Base-by-base conservation (phyloP, 169 alveolate species). In the Plasmodium chabaudi region DNA sequence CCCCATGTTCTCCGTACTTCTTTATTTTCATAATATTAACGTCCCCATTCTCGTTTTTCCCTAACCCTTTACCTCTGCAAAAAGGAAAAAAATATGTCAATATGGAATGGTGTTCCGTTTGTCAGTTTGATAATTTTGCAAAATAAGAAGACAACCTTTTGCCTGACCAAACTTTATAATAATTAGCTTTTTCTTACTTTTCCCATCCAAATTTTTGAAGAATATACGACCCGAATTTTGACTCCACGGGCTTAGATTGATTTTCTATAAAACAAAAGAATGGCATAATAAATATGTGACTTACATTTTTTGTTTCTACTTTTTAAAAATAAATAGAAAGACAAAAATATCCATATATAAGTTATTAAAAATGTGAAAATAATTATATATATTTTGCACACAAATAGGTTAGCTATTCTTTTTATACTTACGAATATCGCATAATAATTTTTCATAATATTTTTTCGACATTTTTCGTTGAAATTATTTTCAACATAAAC, bases 1-100 rank as follows among this genome's bases (percentile, higher is more conserved):
- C 90, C 64, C 90, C 90, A 49, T 79, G 90, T 63, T 79, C 90
- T 67, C 90, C 90, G 25, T 79, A 79, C 25, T 79, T 79, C 59
- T 69, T 79, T 9, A 79, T 79, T 56, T 79, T 79, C 71, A 79
- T 67, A 10, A 79, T 64, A 23, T 59, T 53, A 23, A 79, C 74
- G 25, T 79, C 69, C 13, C 90, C 90, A 79, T 79, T 67, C 68
- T 79, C 90, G 67, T 65, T 68, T 51, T 79, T 79, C 15, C 90
- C 90, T 13, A 79, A 70, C 12, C 90, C 90, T 56, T 79, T 79
- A 2, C 90, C 90, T 56, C 90, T 79, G 12, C 15, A 61, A 63
- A 67, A 47, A 55, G n/a, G 23, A 75, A 5, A 49, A 55, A n/a
- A 61, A 23, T 7, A 23, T 12, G 19, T 67, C 44, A 12, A 67